Conservation (phyloP, 1,284 basidiomycete species). For the Heterobasidion occidentale region DNA sequence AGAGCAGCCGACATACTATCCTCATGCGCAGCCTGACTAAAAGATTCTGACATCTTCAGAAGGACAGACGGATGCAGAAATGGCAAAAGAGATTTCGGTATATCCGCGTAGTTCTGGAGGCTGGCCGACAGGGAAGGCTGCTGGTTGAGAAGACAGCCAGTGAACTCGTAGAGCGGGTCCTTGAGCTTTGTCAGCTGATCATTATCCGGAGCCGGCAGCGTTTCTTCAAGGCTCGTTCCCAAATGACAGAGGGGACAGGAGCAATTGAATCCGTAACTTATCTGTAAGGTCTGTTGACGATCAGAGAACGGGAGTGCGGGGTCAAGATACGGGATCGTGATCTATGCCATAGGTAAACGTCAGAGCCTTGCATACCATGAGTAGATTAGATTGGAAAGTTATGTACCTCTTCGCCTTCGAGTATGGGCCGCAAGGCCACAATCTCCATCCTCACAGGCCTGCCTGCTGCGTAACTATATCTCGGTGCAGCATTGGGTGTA, state of each 20-base stretch:
- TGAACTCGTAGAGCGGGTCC: conserved; percentile 26
- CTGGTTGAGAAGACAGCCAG: conserved; percentile 5
- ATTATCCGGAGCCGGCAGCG: background rate
- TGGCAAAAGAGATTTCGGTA: conserved; percentile 32
- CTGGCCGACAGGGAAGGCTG: conserved; percentile 1
- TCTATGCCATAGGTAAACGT: conserved; percentile 27
- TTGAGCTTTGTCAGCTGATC: conserved; percentile 20
- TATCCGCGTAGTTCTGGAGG: conserved; percentile 17
- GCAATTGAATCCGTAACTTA: conserved; percentile 65
- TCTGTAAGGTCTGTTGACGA: conserved; percentile 47
- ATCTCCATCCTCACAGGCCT: conserved; percentile 48
- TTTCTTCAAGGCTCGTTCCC: conserved; percentile 11
- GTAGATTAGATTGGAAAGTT: too few species aligned
- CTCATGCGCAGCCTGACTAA: conserved; percentile 61
- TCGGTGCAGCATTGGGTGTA: conserved; percentile 59
- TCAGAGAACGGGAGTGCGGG: conserved; percentile 55
- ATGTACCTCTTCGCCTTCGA: conserved; percentile 53
- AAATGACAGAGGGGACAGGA: conserved; percentile 47
- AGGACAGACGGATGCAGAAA: conserved; percentile 54
- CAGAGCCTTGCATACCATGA: background rate
- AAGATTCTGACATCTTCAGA: conserved; percentile 47
- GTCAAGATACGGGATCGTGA: conserved; percentile 67
- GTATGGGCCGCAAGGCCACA: conserved; percentile 49
- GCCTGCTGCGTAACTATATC: conserved; percentile 37
- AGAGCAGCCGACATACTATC: conserved; percentile 45